phyloP scores from a whole-genome alignment of 1,284 basidiomycete species.

The Cutaneotrichosporon sp. region DNA sequence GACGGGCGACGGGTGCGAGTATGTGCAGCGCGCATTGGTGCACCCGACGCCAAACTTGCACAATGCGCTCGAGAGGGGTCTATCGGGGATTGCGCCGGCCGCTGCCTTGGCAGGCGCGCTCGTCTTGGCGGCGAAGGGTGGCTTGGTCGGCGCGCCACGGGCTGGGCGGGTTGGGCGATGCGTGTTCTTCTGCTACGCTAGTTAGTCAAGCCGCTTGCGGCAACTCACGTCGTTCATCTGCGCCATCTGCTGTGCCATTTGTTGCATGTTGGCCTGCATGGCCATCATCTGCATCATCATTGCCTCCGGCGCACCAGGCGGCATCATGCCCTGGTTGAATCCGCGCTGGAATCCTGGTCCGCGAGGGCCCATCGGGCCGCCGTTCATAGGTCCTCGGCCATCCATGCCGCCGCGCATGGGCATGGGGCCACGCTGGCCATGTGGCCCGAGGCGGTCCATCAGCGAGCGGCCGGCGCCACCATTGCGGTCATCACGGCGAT shows the following conservation, averaged over 20 bases:
- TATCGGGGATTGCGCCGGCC: conserved; percentile 48
- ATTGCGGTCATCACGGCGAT: neutral
- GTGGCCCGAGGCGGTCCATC: conserved; percentile 24
- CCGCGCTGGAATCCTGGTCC: conserved; percentile 14
- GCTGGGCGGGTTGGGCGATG: conserved; percentile 15
- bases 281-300: conserved; percentile 56
- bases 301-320: conserved; percentile 43
- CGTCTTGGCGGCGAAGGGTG: neutral
- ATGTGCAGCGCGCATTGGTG: conserved; percentile 79
- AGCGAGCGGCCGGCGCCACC: conserved; percentile 10
- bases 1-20: conserved; percentile 86
- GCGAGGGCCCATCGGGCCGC: conserved; percentile 24
- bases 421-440: conserved; percentile 18
- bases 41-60: conserved; percentile 90
- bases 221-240: conserved; percentile 48
- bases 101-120: conserved; percentile 6
- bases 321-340: conserved; percentile 26
- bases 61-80: conserved; percentile 57
- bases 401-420: conserved; percentile 27
- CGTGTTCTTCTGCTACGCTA: conserved; percentile 19
- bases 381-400: conserved; percentile 17
- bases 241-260: conserved; percentile 54
- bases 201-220: neutral
- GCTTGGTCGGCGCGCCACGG: conserved; percentile 9
- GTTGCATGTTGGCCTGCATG: conserved; percentile 54